Percentiles rank a stretch among this genome's conserved stretches.
phyloP scores from a whole-genome alignment of 208 protist species.

The Acanthamoeba lenticulata region DNA sequence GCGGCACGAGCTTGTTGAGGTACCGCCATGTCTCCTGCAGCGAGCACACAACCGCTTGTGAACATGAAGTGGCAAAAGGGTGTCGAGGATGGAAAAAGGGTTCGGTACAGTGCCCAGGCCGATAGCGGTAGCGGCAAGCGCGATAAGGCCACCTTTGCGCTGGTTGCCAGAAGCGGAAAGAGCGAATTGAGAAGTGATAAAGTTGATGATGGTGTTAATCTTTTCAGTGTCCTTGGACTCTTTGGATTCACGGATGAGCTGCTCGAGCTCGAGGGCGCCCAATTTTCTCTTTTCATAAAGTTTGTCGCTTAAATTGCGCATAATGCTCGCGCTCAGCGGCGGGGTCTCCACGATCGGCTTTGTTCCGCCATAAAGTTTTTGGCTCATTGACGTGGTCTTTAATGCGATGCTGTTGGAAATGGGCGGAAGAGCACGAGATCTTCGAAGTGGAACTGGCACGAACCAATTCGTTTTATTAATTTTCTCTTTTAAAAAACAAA shows the following conservation, averaged over 20 bases:
- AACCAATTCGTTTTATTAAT: too few species aligned
- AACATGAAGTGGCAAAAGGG: not conserved
- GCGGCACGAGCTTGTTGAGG: conserved; percentile 85
- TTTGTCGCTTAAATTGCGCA: conserved; percentile 83
- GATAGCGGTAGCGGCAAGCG: conserved; percentile 86
- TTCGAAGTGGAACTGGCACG: too few species aligned
- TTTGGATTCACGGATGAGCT: conserved; percentile 73
- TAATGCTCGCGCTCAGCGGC: not conserved
- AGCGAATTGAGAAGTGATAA: conserved; percentile 79
- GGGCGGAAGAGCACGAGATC: too few species aligned
- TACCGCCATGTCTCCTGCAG: conserved; percentile 75
- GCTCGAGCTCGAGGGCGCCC: conserved; percentile 84
- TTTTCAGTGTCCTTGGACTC: conserved; percentile 18
- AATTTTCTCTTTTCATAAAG: conserved; percentile 85
- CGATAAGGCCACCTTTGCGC: conserved; percentile 91
- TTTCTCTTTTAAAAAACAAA: too few species aligned
- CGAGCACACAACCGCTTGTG: not conserved
- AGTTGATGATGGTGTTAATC: conserved; percentile 68
- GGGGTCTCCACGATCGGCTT: not conserved
- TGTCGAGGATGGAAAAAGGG: not conserved
- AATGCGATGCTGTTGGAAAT: too few species aligned
- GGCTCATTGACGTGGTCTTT: too few species aligned
- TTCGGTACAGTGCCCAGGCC: conserved; percentile 79
- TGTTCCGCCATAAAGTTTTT: not conserved
- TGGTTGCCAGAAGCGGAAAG: conserved; percentile 80